phyloP scores from a whole-genome alignment of 2,329 filamentous ascomycete genomes.

The Venturia effusa region DNA sequence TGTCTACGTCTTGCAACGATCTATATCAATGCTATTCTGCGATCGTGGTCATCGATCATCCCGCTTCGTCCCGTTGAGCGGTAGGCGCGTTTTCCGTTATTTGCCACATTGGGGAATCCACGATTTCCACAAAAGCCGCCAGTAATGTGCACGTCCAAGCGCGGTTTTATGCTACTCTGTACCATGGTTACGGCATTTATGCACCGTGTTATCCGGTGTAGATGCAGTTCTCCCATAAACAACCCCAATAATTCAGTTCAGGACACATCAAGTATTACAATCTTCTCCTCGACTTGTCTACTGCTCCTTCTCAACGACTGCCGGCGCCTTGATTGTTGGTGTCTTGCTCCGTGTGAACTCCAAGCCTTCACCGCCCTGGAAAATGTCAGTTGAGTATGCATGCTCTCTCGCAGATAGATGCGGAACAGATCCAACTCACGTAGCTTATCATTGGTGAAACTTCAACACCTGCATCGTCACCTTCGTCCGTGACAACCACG shows the following conservation, averaged over 20 bases:
- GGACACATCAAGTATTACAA: background rate
- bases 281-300: constrained; percentile 16
- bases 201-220: background rate
- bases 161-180: background rate
- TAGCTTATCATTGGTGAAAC: constrained; percentile 92
- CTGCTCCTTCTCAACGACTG: constrained; percentile 51
- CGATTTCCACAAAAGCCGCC: background rate
- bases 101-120: constrained; percentile 4
- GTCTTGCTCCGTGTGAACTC: constrained; percentile 47
- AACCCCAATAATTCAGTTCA: background rate
- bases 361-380: constrained; percentile 50
- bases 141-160: background rate
- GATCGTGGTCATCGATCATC: background rate
- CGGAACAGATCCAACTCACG: constrained; percentile 43
- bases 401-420: constrained; percentile 13
- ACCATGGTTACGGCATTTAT: background rate
- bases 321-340: constrained; percentile 47
- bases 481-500: constrained; percentile 58
- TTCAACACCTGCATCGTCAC: constrained; percentile 60
- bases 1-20: background rate
- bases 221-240: background rate
- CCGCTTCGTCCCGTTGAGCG: background rate
- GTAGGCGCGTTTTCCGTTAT: background rate
- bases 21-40: no score
- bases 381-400: constrained; percentile 13